phyloP scores from a whole-genome alignment of 2,329 filamentous ascomycete genomes.

The Sclerotinia glacialis region DNA sequence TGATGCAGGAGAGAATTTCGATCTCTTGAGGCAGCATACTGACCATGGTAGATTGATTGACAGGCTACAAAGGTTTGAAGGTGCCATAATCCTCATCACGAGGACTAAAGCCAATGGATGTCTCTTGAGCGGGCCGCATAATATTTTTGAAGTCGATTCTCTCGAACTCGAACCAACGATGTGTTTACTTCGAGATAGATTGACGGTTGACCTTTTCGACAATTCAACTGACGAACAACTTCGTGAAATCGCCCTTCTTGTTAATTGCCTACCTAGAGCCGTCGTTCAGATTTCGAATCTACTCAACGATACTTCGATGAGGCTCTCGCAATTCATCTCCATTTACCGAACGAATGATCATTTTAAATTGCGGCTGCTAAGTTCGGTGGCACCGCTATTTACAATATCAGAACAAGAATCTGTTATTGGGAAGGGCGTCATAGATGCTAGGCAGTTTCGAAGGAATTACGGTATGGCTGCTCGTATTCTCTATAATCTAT shows the following conservation, averaged over 20 bases:
- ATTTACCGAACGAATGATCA: slow-evolving; percentile 30
- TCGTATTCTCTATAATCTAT: slow-evolving; percentile 30
- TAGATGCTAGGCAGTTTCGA: slow-evolving; percentile 29
- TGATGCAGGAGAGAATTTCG: slow-evolving; percentile 29
- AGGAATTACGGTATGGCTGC: slow-evolving; percentile 23
- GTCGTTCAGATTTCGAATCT: slow-evolving; percentile 31
- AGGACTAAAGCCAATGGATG: slow-evolving; percentile 29
- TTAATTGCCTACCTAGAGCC: slow-evolving; percentile 30
- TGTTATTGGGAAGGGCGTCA: slow-evolving; percentile 30
- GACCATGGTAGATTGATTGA: slow-evolving; percentile 25
- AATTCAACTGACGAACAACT: slow-evolving; percentile 27
- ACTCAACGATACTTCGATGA: slow-evolving; percentile 33
- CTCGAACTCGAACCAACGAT: slow-evolving; percentile 29
- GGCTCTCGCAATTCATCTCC: slow-evolving; percentile 31
- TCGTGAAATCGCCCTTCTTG: slow-evolving; percentile 25
- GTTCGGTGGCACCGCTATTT: slow-evolving; percentile 28
- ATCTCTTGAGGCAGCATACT: slow-evolving; percentile 17
- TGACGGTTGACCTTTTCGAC: slow-evolving; percentile 23
- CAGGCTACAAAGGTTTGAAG: slow-evolving; percentile 27
- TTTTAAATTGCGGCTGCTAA: slow-evolving; percentile 32
- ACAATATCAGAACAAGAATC: slow-evolving; percentile 26
- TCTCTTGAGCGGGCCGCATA: slow-evolving; percentile 27
- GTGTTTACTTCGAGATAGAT: slow-evolving; percentile 25
- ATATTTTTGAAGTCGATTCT: slow-evolving; percentile 28
- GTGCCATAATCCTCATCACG: slow-evolving; percentile 29